Evolutionary conservation across 1,284 basidiomycete genomes (phyloP).

Genomic region (Xerocomus amazonicus): DNA sequence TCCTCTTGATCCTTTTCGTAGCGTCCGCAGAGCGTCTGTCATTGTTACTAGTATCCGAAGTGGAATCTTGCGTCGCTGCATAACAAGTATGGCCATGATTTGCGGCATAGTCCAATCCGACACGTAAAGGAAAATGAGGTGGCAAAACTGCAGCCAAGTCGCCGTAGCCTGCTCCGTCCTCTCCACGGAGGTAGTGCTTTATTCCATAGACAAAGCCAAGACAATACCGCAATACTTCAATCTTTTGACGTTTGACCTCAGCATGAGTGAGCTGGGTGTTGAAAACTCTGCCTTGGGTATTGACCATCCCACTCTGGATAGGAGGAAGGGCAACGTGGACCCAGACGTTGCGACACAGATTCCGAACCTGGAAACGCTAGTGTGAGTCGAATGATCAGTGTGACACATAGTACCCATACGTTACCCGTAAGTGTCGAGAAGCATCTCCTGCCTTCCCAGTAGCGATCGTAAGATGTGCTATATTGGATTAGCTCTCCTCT

Average conservation of each 20-base stretch:
- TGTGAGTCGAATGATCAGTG: neutral
- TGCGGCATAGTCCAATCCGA: slow-evolving; percentile 40
- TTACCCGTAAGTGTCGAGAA: slow-evolving; percentile 65
- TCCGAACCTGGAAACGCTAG: slow-evolving; percentile 44
- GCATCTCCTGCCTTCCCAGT: slow-evolving; percentile 82
- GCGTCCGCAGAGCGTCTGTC: slow-evolving; percentile 47
- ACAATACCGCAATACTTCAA: slow-evolving; percentile 64
- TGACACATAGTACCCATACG: slow-evolving; percentile 40
- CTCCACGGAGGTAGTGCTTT: slow-evolving; percentile 76
- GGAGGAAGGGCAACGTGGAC: slow-evolving; percentile 70
- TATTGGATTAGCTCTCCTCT: slow-evolving; percentile 3
- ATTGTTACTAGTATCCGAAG: slow-evolving; percentile 22
- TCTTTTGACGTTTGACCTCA: slow-evolving; percentile 68
- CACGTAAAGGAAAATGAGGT: slow-evolving; percentile 46
- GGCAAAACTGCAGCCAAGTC: slow-evolving; percentile 71
- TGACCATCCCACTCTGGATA: slow-evolving; percentile 39
- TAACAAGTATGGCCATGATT: slow-evolving; percentile 35
- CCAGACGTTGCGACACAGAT: slow-evolving; percentile 71
- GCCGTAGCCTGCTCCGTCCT: slow-evolving; percentile 64
- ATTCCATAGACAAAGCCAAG: slow-evolving; percentile 66
- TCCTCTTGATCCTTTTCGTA: slow-evolving; percentile 64
- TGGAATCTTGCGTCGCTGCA: slow-evolving; percentile 37
- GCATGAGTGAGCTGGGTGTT: slow-evolving; percentile 43
- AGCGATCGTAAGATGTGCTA: slow-evolving; percentile 78
- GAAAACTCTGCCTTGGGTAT: slow-evolving; percentile 49